Percentiles rank a stretch among this genome's conserved stretches.
Conservation (phyloP, 805 yeast species). For the Ogataea minuta region DNA sequence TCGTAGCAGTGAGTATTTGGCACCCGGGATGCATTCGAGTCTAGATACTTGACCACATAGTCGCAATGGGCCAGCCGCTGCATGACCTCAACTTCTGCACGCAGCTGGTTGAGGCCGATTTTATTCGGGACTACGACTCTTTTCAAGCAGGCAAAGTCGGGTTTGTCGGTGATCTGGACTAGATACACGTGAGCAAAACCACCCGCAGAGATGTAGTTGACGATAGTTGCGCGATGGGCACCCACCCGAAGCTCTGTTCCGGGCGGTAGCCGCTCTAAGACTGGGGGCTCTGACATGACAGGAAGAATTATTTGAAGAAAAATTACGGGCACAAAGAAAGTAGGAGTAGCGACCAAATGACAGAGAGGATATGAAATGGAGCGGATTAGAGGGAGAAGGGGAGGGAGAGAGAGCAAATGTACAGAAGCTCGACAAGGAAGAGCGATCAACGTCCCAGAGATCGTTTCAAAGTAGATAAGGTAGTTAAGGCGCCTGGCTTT, state of each 20-base stretch:
- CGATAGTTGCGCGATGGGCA: conserved; percentile 43
- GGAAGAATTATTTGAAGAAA: neutral
- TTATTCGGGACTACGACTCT: conserved; percentile 73
- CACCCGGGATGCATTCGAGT: conserved; percentile 70
- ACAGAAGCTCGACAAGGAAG: too few relatives aligned
- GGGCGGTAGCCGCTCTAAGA: conserved; percentile 31
- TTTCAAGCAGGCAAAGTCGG: conserved; percentile 63
- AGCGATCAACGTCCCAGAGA: too few relatives aligned
- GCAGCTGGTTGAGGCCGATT: conserved; percentile 57
- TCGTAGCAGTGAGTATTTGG: conserved; percentile 58
- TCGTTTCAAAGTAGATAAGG: too few relatives aligned
- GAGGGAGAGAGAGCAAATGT: too few relatives aligned
- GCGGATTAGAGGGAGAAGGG: too few relatives aligned
- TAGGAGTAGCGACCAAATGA: too few relatives aligned
- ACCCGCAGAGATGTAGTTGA: conserved; percentile 49
- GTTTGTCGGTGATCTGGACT: conserved; percentile 47
- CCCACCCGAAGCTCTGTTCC: conserved; percentile 52
- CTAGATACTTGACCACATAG: conserved; percentile 66
- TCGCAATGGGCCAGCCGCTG: conserved; percentile 54
- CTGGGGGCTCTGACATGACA: conserved; percentile 13
- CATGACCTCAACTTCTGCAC: conserved; percentile 82
- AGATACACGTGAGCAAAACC: conserved; percentile 81
- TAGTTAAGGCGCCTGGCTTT: too few relatives aligned
- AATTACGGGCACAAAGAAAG: neutral
- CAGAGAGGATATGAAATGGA: too few relatives aligned